phyloP scores from a whole-genome alignment of 2,329 filamentous ascomycete genomes.

The Cadophora luteo-olivacea region DNA sequence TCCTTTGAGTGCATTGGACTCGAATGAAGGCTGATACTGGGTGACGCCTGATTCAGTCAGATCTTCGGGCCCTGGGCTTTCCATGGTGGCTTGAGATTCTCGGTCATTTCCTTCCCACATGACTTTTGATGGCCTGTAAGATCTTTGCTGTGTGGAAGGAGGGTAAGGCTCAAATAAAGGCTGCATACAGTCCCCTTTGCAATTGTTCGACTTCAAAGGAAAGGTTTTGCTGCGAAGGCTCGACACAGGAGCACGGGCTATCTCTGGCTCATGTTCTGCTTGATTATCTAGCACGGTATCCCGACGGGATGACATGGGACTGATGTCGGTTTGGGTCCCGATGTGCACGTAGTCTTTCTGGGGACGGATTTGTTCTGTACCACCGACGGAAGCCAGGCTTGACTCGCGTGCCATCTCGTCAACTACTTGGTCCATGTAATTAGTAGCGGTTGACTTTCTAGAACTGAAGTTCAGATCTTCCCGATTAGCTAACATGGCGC shows the following conservation, averaged over 20 bases:
- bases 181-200: slow-evolving; percentile 17
- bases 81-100: slow-evolving; percentile 15
- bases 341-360: slow-evolving; percentile 6
- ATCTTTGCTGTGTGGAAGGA: slow-evolving; percentile 1
- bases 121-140: slow-evolving; percentile 17
- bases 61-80: background rate
- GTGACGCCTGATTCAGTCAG: background rate
- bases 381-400: background rate
- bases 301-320: slow-evolving; percentile 1
- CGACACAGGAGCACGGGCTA: slow-evolving; percentile 17
- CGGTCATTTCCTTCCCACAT: slow-evolving; percentile 20
- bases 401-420: background rate
- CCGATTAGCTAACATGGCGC: background rate
- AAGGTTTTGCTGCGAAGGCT: slow-evolving; percentile 25
- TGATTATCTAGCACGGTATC: background rate
- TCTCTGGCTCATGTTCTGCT: background rate
- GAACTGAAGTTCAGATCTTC: slow-evolving; percentile 1
- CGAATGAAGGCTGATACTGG: slow-evolving; percentile 14
- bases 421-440: slow-evolving; percentile 13
- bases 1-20: background rate
- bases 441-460: slow-evolving; percentile 9
- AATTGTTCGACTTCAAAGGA: slow-evolving; percentile 19
- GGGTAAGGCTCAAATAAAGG: background rate
- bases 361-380: background rate
- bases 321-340: slow-evolving; percentile 22